Percentiles rank a stretch among this genome's conserved stretches.
phyloP scores from a whole-genome alignment of 2,329 filamentous ascomycete genomes.

The Colletotrichum orchidophilum region DNA sequence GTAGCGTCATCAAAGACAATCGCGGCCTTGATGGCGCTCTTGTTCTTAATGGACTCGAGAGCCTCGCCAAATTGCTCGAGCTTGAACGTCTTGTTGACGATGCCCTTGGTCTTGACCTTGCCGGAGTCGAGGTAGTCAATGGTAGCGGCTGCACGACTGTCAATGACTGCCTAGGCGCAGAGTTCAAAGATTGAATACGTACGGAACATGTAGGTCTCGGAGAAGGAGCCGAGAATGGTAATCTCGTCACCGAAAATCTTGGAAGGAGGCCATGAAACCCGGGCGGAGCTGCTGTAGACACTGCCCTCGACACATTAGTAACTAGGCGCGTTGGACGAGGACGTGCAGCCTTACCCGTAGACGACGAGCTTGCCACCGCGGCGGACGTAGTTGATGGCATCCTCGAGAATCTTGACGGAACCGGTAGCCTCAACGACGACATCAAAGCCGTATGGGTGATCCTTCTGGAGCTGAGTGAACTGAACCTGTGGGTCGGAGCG shows the following conservation, averaged over 20 bases:
- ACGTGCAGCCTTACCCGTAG: constrained; percentile 56
- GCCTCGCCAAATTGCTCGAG: constrained; percentile 79
- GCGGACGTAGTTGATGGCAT: constrained; percentile 76
- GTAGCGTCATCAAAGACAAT: constrained; percentile 71
- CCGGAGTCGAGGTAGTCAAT: constrained; percentile 65
- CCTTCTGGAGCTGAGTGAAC: constrained; percentile 68
- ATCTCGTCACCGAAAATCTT: constrained; percentile 78
- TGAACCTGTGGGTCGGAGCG: constrained; percentile 65
- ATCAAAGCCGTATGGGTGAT: constrained; percentile 78
- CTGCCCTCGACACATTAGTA: constrained; percentile 40
- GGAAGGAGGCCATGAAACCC: constrained; percentile 74
- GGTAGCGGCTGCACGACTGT: constrained; percentile 48
- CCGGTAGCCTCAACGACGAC: constrained; percentile 75
- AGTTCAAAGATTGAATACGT: constrained; percentile 38
- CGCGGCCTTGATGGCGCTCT: constrained; percentile 78
- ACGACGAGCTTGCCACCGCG: constrained; percentile 77
- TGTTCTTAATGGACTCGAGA: constrained; percentile 76
- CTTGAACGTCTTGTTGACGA: constrained; percentile 78
- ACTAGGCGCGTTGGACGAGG: background rate
- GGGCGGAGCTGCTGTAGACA: constrained; percentile 71
- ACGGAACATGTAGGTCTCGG: constrained; percentile 78
- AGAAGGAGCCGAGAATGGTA: constrained; percentile 78
- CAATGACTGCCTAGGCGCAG: background rate
- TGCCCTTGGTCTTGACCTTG: constrained; percentile 71
- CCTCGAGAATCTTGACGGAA: constrained; percentile 73